phyloP scores from a whole-genome alignment of 306 rosid species.

The Ammopiptanthus mongolicus region DNA sequence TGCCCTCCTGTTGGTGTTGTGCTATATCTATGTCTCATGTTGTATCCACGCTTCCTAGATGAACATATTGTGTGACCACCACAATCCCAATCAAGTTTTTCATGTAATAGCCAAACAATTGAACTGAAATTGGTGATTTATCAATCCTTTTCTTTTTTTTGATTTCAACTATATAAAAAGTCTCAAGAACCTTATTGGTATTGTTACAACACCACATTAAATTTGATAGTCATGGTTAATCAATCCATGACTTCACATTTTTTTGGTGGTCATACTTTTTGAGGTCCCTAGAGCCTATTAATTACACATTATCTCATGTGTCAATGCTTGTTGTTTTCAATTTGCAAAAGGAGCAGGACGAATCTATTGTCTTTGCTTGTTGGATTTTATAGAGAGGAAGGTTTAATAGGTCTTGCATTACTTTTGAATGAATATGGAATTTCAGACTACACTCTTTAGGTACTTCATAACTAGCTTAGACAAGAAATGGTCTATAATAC shows the following conservation, averaged over 20 bases:
- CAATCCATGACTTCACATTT: background rate
- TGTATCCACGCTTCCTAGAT: background rate
- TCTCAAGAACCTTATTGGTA: background rate
- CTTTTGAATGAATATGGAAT: background rate
- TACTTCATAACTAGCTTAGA: background rate
- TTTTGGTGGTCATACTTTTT: background rate
- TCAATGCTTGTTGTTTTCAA: background rate
- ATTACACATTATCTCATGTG: background rate
- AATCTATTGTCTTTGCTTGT: background rate
- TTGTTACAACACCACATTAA: background rate
- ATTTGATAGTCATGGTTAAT: background rate
- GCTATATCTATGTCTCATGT: background rate
- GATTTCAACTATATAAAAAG: background rate
- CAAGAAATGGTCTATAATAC: background rate
- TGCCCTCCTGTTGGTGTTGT: background rate
- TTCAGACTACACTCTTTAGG: background rate
- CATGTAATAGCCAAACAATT: background rate
- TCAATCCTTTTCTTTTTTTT: background rate
- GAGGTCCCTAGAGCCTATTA: background rate
- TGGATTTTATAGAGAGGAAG: background rate
- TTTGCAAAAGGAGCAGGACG: background rate
- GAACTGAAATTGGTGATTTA: background rate
- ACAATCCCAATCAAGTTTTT: background rate
- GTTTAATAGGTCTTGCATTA: background rate
- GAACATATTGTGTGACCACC: background rate